Evolutionary conservation across 2,329 filamentous ascomycete genomes (phyloP).

Genomic region (Trichoderma atrobrunneum): DNA sequence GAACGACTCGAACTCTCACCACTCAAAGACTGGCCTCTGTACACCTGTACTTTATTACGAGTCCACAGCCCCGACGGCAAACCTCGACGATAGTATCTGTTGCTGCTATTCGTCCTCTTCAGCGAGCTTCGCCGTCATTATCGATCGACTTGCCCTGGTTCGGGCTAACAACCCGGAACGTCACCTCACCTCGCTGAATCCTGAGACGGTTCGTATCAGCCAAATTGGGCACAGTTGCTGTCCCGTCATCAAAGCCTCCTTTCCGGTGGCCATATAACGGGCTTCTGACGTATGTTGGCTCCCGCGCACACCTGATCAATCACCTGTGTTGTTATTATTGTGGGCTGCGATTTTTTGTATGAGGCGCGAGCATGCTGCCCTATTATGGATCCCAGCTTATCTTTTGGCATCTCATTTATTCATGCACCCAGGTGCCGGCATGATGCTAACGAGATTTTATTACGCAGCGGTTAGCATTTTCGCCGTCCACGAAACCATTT

Average conservation of each 20-base stretch:
- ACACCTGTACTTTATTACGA: neutral
- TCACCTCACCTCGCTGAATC: slow-evolving; percentile 9
- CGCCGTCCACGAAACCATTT: neutral
- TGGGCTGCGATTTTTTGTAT: slow-evolving; percentile 3
- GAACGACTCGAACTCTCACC: neutral
- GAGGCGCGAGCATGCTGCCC: slow-evolving; percentile 7
- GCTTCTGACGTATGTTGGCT: slow-evolving; percentile 14
- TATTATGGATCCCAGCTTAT: slow-evolving; percentile 18
- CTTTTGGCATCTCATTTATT: neutral
- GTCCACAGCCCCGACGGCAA: neutral
- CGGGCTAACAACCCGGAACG: neutral
- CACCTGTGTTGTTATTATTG: slow-evolving; percentile 13
- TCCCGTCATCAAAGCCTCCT: neutral
- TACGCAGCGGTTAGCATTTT: neutral
- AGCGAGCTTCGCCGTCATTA: neutral
- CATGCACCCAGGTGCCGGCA: slow-evolving; percentile 1
- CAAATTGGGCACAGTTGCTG: neutral
- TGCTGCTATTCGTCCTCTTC: neutral
- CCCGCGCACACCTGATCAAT: slow-evolving; percentile 13
- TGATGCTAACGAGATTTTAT: slow-evolving; percentile 11
- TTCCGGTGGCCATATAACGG: slow-evolving; percentile 4
- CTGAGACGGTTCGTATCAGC: neutral
- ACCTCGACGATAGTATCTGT: neutral
- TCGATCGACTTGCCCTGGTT: neutral
- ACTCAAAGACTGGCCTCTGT: neutral